Base-by-base conservation (phyloP, 805 yeast species). In the Candida loeiensis region DNA sequence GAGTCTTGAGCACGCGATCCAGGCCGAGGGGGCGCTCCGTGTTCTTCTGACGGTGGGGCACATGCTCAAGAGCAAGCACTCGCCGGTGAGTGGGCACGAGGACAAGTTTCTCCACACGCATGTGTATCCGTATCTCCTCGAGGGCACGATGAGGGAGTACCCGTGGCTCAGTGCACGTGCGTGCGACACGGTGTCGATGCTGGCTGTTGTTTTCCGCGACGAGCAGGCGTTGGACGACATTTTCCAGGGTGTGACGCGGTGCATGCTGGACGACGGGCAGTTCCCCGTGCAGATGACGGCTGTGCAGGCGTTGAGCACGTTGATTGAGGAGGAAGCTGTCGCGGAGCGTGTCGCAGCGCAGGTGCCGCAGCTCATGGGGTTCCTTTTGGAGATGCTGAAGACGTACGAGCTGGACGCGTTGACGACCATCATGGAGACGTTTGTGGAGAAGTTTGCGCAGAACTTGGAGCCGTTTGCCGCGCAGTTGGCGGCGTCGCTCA, bases 401-500 rank as follows among this genome's bases (percentile, higher is more conserved):
- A 55, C 59, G 22, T 59, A 64, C 43, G 74, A 69, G 50, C 61
- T 67, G 44, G 74, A 69, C 46, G 64, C 67, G 24, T 58, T 69
- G 45, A 64, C 73, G 13, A 59, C 59, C 21, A 71, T 69, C 5
- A 69, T 69, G 74, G 74, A 69, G 35, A 62, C 64, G 3, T 68
- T 69, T 46, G 74, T 69, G 15, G 69, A 66, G 44, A 66, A 59
- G 41, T 69, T 69, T 45, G 66, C 74, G 3, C 50, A 56, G 20
- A 64, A 65, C 47, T 61, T 69, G 45, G 72, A 63, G 41, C 98
- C 99, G 13, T 91, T 86, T 59, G 91, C 95, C 27, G 55, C 56
- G 38, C 67, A 69, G 48, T 66, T 55, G 63, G 76, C 83, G 20
- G 55, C 57, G 3, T 76, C 80, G 54, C 64, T 84, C 50, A 81